phyloP scores from a whole-genome alignment of 2,329 filamentous ascomycete genomes.

The Hymenoscyphus fraxineus region DNA sequence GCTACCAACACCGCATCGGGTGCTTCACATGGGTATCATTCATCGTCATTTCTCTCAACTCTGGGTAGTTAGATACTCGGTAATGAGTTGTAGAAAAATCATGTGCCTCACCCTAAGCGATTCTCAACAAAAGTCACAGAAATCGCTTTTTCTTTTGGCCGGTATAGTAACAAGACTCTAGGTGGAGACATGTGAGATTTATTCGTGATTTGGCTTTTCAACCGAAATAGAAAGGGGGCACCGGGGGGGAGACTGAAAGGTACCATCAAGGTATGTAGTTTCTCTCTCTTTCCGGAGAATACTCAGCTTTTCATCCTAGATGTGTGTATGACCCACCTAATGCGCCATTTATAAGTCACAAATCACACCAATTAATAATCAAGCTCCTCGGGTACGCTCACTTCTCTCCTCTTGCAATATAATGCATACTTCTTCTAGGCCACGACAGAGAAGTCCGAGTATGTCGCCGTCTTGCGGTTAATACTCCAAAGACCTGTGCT shows the following conservation, averaged over 20 bases:
- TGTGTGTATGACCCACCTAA: constrained; percentile 12
- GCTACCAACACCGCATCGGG: no score
- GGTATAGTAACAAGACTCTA: neutral
- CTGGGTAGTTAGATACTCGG: no score
- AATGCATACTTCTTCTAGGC: constrained; percentile 42
- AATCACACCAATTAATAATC: neutral
- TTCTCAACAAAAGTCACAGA: no score
- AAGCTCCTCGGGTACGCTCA: constrained; percentile 44
- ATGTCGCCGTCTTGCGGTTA: constrained; percentile 46
- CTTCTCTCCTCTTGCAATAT: constrained; percentile 35
- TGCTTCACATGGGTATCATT: no score
- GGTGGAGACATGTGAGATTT: constrained; percentile 22
- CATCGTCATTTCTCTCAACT: no score
- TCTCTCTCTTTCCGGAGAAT: constrained; percentile 36
- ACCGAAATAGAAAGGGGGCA: neutral
- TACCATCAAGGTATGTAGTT: constrained; percentile 33
- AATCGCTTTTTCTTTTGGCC: neutral
- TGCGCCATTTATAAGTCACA: neutral
- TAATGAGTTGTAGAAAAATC: no score
- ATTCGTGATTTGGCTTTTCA: no score
- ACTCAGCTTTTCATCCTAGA: constrained; percentile 45
- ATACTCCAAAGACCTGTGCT: constrained; percentile 29
- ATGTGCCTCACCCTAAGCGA: no score
- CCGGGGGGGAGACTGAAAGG: neutral
- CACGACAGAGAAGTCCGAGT: constrained; percentile 49